Conservation (phyloP, 2,329 filamentous ascomycete genomes). For the Ascochyta clinopodiicola region DNA sequence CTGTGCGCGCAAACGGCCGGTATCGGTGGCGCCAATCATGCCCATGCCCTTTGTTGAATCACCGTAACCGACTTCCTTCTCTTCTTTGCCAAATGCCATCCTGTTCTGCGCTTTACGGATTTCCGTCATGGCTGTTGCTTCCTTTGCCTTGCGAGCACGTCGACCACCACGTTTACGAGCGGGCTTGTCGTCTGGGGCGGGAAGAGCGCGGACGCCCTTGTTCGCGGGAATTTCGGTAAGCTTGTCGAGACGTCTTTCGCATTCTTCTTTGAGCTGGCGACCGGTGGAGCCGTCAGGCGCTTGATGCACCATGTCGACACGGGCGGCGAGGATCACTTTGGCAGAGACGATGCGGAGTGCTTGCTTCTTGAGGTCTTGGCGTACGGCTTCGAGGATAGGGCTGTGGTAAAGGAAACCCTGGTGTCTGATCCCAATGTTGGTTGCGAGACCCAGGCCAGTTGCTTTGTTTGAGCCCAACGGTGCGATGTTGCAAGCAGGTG, state of each 20-base stretch:
- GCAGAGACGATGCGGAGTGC: constrained; percentile 93
- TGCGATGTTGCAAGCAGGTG: constrained; percentile 89
- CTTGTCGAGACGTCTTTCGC: constrained; percentile 87
- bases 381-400: constrained; percentile 83
- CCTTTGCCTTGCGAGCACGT: constrained; percentile 91
- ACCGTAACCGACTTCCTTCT: constrained; percentile 90
- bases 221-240: constrained; percentile 90
- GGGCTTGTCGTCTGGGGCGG: constrained; percentile 94
- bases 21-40: constrained; percentile 90
- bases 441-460: constrained; percentile 81
- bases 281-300: constrained; percentile 83
- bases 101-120: constrained; percentile 95
- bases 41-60: constrained; percentile 87
- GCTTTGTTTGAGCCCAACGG: constrained; percentile 91
- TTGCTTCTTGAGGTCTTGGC: constrained; percentile 86
- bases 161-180: constrained; percentile 90
- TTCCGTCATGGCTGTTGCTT: constrained; percentile 96
- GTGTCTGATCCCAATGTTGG: constrained; percentile 87
- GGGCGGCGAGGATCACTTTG: constrained; percentile 91
- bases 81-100: constrained; percentile 94
- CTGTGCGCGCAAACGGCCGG: constrained; percentile 84
- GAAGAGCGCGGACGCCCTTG: constrained; percentile 83
- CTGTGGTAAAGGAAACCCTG: constrained; percentile 95
- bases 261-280: constrained; percentile 80
- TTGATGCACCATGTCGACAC: constrained; percentile 85